A percentile compares a stretch with the other conserved stretches of the same genome.
Conservation (phyloP, 345 rosid genomes). For the Murraya koenigii region DNA sequence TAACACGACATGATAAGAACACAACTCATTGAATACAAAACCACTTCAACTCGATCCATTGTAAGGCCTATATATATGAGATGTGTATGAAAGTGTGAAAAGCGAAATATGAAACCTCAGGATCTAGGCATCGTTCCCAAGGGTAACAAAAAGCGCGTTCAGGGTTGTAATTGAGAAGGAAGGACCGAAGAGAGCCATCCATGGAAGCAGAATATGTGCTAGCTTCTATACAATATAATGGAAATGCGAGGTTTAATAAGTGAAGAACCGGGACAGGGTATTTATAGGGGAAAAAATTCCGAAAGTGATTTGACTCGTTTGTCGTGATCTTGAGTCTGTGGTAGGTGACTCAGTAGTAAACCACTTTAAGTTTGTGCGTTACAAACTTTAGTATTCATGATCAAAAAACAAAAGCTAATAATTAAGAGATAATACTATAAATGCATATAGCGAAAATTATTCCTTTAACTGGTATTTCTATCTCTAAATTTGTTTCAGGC, state of each 20-base stretch:
- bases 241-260: too few species aligned
- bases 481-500: too few species aligned
- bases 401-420: neutral
- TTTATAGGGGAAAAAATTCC: neutral
- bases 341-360: too few species aligned
- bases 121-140: slow-evolving; percentile 1
- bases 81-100: neutral
- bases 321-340: neutral
- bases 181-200: neutral
- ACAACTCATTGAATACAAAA: too few species aligned
- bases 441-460: too few species aligned
- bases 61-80: neutral
- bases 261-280: neutral
- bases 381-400: neutral
- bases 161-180: neutral
- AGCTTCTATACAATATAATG: too few species aligned
- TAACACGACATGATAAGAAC: too few species aligned
- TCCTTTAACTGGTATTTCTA: too few species aligned
- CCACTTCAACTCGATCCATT: neutral
- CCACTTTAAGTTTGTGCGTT: neutral
- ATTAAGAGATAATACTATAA: too few species aligned
- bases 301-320: neutral
- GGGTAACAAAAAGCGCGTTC: neutral
- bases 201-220: neutral
- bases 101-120: neutral